These are phyloP conservation scores for Fagopyrum tataricum DNA, from an alignment of 148 eudicot genomes.

Conservation along the genomic window DNA sequence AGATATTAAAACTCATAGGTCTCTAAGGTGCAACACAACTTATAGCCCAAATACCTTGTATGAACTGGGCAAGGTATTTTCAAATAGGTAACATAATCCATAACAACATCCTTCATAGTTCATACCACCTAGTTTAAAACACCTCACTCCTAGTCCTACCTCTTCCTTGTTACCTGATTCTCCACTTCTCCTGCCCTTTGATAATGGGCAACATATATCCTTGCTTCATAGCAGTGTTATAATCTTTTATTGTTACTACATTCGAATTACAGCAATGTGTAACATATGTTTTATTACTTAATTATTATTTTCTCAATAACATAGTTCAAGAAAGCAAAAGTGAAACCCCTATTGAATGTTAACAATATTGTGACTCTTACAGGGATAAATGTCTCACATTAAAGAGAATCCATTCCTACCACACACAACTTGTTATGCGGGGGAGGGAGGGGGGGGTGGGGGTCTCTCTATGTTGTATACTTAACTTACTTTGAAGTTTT, in stretches of 20 bases:
- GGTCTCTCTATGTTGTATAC: background rate
- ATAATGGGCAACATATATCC: background rate
- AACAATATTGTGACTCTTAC: background rate
- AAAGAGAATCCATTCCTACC: background rate
- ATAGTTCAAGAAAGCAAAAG: background rate
- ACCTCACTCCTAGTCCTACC: background rate
- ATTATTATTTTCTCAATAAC: background rate
- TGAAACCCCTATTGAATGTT: background rate
- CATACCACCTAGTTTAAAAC: background rate
- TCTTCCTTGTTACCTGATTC: background rate
- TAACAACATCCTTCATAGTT: background rate
- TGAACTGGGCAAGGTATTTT: background rate
- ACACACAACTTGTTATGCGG: background rate
- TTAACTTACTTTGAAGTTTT: conserved; percentile 56
- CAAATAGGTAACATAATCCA: background rate
- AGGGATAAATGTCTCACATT: background rate
- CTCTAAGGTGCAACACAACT: background rate
- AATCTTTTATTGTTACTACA: background rate
- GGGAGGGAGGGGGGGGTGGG: background rate
- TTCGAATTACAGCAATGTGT: background rate
- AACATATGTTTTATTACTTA: background rate
- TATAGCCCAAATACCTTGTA: background rate
- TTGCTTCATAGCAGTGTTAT: background rate
- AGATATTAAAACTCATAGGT: background rate
- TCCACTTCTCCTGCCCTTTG: background rate